A percentile compares a stretch with the other conserved stretches of the same genome.
Conservation (phyloP, 75 land plant species). For the Cupressus sempervirens region DNA sequence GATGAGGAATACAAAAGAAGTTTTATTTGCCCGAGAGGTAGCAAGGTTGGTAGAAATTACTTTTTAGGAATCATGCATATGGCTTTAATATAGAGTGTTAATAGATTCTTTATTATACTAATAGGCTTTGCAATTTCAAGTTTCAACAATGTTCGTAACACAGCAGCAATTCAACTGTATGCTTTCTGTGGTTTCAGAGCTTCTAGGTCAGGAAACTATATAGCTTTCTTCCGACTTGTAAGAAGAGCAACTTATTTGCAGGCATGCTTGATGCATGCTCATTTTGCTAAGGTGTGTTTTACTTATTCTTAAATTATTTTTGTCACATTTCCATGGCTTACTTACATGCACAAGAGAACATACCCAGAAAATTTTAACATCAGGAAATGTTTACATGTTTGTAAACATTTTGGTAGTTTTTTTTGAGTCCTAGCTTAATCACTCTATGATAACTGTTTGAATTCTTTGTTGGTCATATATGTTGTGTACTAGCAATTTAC, state of each 20-base stretch:
- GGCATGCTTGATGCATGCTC: slow-evolving; percentile 99
- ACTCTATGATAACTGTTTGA: neutral
- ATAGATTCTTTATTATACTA: neutral
- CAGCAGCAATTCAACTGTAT: neutral
- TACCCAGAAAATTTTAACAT: neutral
- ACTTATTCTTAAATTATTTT: neutral
- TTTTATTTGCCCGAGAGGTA: slow-evolving; percentile 88
- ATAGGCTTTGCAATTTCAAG: neutral
- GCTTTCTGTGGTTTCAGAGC: slow-evolving; percentile 57
- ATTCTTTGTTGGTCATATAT: neutral
- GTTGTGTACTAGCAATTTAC: neutral
- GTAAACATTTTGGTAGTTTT: neutral
- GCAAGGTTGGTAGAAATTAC: slow-evolving; percentile 60
- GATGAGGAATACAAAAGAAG: slow-evolving; percentile 67
- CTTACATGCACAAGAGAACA: neutral
- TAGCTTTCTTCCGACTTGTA: slow-evolving; percentile 88
- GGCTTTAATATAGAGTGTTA: slow-evolving; percentile 1
- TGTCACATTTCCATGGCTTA: neutral
- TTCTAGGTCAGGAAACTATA: slow-evolving; percentile 80
- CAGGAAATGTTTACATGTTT: neutral
- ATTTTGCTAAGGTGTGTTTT: slow-evolving; percentile 82
- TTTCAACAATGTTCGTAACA: neutral
- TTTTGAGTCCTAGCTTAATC: neutral
- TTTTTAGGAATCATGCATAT: neutral
- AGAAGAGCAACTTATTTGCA: slow-evolving; percentile 87